Conservation (phyloP, 441 rosid species). For the Heliophila coronopifolia region DNA sequence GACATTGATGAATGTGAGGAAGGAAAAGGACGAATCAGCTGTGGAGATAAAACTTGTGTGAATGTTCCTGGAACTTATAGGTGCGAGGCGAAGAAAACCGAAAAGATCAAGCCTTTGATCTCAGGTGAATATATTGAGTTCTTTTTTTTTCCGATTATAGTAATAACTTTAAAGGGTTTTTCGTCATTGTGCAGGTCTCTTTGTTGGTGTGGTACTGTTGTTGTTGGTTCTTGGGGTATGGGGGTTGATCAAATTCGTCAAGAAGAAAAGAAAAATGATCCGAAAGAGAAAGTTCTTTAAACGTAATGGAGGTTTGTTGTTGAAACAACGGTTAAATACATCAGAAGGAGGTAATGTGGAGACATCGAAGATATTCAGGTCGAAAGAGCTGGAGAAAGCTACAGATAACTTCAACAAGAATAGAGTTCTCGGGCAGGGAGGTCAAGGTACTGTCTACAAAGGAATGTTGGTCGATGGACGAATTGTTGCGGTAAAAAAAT, state of each 20-base stretch:
- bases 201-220: constrained; percentile 10
- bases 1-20: constrained; percentile 23
- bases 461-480: constrained; percentile 21
- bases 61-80: constrained; percentile 15
- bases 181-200: constrained; percentile 5
- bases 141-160: too few species aligned
- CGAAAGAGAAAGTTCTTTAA: constrained; percentile 19
- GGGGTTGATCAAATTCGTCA: constrained; percentile 16
- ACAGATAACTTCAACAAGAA: constrained; percentile 28
- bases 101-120: constrained; percentile 1
- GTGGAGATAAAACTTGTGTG: constrained; percentile 16
- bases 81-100: constrained; percentile 7
- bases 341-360: constrained; percentile 14
- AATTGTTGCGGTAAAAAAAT: constrained; percentile 33
- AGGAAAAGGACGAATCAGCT: not conserved
- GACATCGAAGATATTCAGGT: constrained; percentile 14
- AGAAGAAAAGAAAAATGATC: constrained; percentile 18
- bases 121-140: constrained; percentile 1
- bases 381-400: constrained; percentile 34
- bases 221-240: constrained; percentile 23
- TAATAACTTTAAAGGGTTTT: too few species aligned
- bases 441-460: constrained; percentile 34
- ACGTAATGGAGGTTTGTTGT: constrained; percentile 24
- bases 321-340: constrained; percentile 20
- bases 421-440: constrained; percentile 34